phyloP scores from a whole-genome alignment of 768 basidiomycete genomes.

The Psilocybe sp. region DNA sequence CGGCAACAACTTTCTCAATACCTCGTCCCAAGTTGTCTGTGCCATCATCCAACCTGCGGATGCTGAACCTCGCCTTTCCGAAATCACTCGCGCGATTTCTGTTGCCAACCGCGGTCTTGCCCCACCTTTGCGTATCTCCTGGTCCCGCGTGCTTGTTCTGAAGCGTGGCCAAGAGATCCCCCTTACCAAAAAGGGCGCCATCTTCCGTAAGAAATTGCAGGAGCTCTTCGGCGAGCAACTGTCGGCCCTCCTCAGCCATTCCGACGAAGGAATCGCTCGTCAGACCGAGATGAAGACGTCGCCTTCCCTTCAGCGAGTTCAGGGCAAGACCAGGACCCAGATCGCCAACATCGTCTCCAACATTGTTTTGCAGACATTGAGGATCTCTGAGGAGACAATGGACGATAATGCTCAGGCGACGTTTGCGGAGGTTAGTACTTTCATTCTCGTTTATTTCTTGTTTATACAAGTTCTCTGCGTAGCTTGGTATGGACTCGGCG shows the following conservation, averaged over 20 bases:
- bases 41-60: constrained; percentile 26
- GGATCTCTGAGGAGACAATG: constrained; percentile 21
- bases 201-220: constrained; percentile 33
- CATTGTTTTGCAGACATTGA: constrained; percentile 21
- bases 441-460: background rate
- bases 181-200: constrained; percentile 27
- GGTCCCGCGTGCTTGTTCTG: constrained; percentile 29
- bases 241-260: constrained; percentile 13
- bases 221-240: constrained; percentile 24
- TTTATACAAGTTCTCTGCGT: background rate
- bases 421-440: constrained; percentile 26
- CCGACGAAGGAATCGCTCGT: constrained; percentile 10
- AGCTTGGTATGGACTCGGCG: constrained; percentile 35
- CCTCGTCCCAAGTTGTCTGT: constrained; percentile 26
- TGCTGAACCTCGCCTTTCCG: constrained; percentile 14
- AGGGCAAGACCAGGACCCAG: constrained; percentile 19
- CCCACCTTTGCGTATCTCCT: constrained; percentile 30
- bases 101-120: constrained; percentile 27
- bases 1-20: constrained; percentile 30
- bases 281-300: constrained; percentile 8
- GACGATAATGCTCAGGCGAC: constrained; percentile 25
- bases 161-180: constrained; percentile 24
- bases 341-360: constrained; percentile 16
- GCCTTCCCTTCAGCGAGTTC: constrained; percentile 1
- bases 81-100: constrained; percentile 26